Percentiles rank a stretch among this genome's conserved stretches.
Conservation (phyloP, 2,329 filamentous ascomycete genomes). For the Diaporthe australafricana region DNA sequence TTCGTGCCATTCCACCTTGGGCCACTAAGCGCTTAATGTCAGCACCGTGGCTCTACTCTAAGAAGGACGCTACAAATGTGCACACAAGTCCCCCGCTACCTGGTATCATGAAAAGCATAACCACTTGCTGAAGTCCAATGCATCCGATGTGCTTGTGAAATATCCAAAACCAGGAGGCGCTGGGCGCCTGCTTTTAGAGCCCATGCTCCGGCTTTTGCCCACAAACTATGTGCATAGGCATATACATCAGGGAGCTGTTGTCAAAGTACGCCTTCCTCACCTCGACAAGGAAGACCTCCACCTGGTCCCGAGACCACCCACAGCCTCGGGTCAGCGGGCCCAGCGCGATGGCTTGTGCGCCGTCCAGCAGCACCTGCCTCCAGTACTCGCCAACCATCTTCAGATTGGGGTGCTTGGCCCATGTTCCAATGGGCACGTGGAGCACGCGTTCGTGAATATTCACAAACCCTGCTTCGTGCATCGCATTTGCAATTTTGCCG, state of each 20-base stretch:
- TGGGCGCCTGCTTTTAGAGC: background rate
- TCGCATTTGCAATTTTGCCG: conserved; percentile 47
- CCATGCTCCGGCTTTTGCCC: conserved; percentile 59
- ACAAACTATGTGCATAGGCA: conserved; percentile 67
- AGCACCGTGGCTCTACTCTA: background rate
- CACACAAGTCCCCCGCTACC: background rate
- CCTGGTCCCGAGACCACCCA: conserved; percentile 51
- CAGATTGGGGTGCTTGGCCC: conserved; percentile 56
- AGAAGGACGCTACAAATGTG: background rate
- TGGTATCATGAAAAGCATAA: conserved; percentile 25
- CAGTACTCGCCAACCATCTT: conserved; percentile 58
- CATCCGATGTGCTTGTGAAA: conserved; percentile 1
- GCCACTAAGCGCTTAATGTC: background rate
- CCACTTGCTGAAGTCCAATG: background rate
- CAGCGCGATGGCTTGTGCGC: conserved; percentile 55
- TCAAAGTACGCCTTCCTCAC: conserved; percentile 51
- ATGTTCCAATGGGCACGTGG: conserved; percentile 59
- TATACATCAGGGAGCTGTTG: conserved; percentile 56
- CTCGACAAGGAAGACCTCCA: conserved; percentile 48
- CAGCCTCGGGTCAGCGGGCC: conserved; percentile 52
- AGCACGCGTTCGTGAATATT: conserved; percentile 55
- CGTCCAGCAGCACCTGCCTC: conserved; percentile 54
- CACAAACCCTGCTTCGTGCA: conserved; percentile 57
- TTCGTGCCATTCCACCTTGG: background rate
- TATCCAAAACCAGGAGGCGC: background rate